Percentiles rank a stretch among this genome's conserved stretches.
These are phyloP conservation scores for Pseudocercospora fijiensis DNA, from an alignment of 2,329 filamentous ascomycete genomes.

Conservation along the genomic window DNA sequence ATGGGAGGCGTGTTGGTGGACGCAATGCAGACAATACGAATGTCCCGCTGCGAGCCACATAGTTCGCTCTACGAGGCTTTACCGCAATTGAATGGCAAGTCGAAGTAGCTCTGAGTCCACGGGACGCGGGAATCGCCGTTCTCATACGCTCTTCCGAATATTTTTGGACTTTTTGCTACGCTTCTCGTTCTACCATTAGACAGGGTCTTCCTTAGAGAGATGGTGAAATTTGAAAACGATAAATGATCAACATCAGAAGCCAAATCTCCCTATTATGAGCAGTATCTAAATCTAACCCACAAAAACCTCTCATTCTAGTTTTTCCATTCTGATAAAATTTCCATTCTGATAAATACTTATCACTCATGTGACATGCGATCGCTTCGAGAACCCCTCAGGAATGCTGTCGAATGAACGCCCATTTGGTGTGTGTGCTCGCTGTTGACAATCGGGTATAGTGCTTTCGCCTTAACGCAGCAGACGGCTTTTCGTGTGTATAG, in stretches of 20 bases:
- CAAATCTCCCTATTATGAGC: not conserved
- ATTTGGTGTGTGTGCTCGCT: not conserved
- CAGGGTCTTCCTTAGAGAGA: no score
- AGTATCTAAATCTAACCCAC: not conserved
- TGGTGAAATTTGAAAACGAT: no score
- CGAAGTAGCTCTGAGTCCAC: not conserved
- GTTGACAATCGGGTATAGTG: not conserved
- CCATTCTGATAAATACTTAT: not conserved
- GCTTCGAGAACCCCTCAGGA: not conserved
- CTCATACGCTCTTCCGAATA: not conserved
- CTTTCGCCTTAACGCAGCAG: constrained; percentile 1
- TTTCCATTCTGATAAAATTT: not conserved
- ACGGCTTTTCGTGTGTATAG: not conserved
- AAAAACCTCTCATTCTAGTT: not conserved
- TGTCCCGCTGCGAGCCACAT: no score
- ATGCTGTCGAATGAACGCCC: not conserved
- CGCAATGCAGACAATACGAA: no score
- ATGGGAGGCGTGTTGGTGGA: no score
- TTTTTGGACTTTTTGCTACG: not conserved
- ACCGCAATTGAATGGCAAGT: not conserved
- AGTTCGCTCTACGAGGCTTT: no score
- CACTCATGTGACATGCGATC: not conserved
- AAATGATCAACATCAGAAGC: not conserved
- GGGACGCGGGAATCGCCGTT: not conserved
- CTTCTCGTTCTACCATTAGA: no score